Base-by-base conservation (phyloP, 2,329 filamentous ascomycete species). In the Penicillium frequentans region DNA sequence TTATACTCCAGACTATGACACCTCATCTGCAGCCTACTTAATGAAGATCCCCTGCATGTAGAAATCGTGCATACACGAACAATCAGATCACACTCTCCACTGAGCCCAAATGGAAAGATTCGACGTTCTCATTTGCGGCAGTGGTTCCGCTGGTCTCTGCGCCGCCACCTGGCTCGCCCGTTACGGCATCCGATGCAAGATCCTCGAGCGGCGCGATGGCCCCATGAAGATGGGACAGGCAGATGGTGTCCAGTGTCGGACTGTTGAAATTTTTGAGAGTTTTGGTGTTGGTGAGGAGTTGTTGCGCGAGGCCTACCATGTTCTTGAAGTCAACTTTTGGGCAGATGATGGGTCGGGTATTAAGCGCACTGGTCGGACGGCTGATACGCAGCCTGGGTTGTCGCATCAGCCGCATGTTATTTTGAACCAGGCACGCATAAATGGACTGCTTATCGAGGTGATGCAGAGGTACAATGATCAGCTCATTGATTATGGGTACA, bases 251-350 rank as follows among this genome's bases (percentile, higher is more conserved):
- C 83, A 86, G 69, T 83, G 81, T 55, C 82, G 84, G 1, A 85
- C 84, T 0, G 83, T 86, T 14, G 85, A 87, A 67, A 79, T 87
- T 23, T 85, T 86, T 50, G 84, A 87, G 64, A 83, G 81, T 45
- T 84, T 86, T 31, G 82, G 78, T 1, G 77, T 87, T 3, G 76
- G 79, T 1, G 82, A 84, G 46, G 73, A 79, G 19, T 73, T 87
- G 27, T 75, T 86, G 29, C 76, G 78, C 33, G 84, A 86, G 56
- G 78, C 83, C 0, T 86, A 82, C 54, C 84, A 86, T 65, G 79
- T 84, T 11, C 72, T 82, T 19, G 84, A 87, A 69, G 73, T 84
- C 3, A 77, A 79, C 3, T 86, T 87, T 60, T 87, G 84, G 84
- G 75, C 77, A 2, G 68, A 76, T 0, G 65, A 71, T 55, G 56